Conservation (phyloP, 1,284 basidiomycete species). For the Apiotrichum siamense region DNA sequence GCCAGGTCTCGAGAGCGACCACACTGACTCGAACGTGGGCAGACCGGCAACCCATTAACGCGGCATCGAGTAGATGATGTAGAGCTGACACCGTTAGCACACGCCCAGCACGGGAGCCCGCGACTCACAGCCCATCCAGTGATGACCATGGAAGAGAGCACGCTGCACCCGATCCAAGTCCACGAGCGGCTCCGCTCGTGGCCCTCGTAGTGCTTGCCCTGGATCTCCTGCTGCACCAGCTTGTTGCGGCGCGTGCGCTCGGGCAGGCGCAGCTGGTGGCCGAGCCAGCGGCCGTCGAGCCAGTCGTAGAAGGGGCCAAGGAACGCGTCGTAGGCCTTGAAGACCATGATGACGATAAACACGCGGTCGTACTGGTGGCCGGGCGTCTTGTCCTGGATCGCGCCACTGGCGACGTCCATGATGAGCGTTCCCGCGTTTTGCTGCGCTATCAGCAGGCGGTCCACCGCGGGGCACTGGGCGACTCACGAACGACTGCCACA, state of each 20-base stretch:
- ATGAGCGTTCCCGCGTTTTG: conserved; percentile 19
- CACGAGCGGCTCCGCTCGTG: not conserved
- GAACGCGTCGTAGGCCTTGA: conserved; percentile 45
- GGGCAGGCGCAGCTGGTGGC: conserved; percentile 35
- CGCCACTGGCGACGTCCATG: conserved; percentile 46
- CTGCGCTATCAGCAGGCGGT: not conserved
- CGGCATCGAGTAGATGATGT: conserved; percentile 9
- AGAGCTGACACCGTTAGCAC: conserved; percentile 3
- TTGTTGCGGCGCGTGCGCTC: conserved; percentile 21
- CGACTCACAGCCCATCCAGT: conserved; percentile 7
- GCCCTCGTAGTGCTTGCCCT: not conserved
- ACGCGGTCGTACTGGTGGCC: conserved; percentile 40
- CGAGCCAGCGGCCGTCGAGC: conserved; percentile 37
- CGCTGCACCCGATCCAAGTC: not conserved
- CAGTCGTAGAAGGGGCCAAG: conserved; percentile 42
- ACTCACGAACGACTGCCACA: conserved; percentile 47
- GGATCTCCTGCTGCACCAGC: not conserved
- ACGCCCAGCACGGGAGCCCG: not conserved
- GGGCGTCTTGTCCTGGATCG: conserved; percentile 46
- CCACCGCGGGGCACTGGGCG: not conserved
- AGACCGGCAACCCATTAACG: not conserved
- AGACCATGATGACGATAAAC: conserved; percentile 48
- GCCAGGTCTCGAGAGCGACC: no score
- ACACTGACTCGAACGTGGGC: no score
- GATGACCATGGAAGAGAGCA: conserved; percentile 1